phyloP scores from a whole-genome alignment of 202 grass and related monocot genomes.

The Schoenoplectus tabernaemontani region DNA sequence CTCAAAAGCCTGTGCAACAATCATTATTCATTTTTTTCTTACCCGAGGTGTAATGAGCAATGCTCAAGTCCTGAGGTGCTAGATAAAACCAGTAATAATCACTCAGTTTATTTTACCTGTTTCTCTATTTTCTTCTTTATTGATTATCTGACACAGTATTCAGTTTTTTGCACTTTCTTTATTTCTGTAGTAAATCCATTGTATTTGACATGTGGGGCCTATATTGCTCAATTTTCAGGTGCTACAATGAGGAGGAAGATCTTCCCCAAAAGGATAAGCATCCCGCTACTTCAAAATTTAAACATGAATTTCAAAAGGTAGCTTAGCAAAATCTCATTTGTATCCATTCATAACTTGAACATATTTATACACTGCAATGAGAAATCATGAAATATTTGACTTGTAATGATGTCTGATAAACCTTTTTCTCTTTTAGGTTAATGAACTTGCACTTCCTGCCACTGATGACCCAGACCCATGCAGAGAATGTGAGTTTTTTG shows the following conservation, averaged over 20 bases:
- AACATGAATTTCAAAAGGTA: slow-evolving; percentile 61
- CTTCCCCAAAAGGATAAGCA: slow-evolving; percentile 61
- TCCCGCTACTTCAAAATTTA: slow-evolving; percentile 54
- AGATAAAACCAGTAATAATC: neutral
- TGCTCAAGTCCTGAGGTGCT: neutral
- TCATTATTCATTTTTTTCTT: neutral
- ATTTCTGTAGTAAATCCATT: neutral
- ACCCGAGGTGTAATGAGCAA: neutral
- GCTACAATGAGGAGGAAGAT: slow-evolving; percentile 48
- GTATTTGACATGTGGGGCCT: neutral
- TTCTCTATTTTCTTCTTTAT: slow-evolving; percentile 6
- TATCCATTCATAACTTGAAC: slow-evolving; percentile 2
- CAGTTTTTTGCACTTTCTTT: neutral
- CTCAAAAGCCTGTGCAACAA: neutral
- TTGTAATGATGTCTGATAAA: neutral
- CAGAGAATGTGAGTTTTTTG: slow-evolving; percentile 78
- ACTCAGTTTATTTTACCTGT: neutral
- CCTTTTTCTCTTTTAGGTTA: slow-evolving; percentile 32
- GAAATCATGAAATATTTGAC: neutral
- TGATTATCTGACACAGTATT: neutral
- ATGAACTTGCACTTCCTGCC: slow-evolving; percentile 35
- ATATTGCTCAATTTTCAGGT: slow-evolving; percentile 42
- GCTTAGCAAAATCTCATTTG: slow-evolving; percentile 2
- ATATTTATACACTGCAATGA: neutral
- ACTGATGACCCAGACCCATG: slow-evolving; percentile 55